Conservation (phyloP, 225 moss, liverwort and hornwort species). For the Neckera pumila region DNA sequence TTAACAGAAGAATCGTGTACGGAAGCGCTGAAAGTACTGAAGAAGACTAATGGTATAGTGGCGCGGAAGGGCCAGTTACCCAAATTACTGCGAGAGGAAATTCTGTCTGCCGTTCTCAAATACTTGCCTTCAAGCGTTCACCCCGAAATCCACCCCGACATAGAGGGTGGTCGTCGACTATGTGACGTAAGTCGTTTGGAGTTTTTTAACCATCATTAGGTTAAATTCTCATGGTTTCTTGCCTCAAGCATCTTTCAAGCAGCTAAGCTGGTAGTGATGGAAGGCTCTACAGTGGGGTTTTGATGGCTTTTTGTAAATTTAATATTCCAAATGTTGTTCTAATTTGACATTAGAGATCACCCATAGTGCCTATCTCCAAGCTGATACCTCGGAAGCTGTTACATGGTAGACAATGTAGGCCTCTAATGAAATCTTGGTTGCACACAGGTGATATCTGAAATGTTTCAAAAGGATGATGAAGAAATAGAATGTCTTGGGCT, state of each 20-base stretch:
- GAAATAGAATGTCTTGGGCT: background rate
- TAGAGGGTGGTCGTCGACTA: background rate
- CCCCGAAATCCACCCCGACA: background rate
- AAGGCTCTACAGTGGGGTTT: background rate
- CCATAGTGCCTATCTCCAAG: background rate
- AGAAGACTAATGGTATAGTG: background rate
- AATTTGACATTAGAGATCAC: background rate
- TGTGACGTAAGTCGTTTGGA: background rate
- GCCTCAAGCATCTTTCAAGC: background rate
- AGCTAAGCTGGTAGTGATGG: background rate
- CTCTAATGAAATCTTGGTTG: background rate
- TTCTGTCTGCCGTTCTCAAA: background rate
- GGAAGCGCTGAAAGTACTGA: background rate
- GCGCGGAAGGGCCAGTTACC: background rate
- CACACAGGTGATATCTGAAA: background rate
- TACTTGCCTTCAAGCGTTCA: background rate
- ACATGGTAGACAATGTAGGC: background rate
- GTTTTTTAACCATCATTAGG: background rate
- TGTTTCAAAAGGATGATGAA: background rate
- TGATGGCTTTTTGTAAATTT: background rate
- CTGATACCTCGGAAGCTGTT: background rate
- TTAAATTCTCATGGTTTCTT: background rate
- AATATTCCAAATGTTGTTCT: background rate
- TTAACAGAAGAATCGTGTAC: background rate
- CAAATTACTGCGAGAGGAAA: background rate